Conservation (phyloP, 2,329 filamentous ascomycete genomes). For the Apiospora hydei region DNA sequence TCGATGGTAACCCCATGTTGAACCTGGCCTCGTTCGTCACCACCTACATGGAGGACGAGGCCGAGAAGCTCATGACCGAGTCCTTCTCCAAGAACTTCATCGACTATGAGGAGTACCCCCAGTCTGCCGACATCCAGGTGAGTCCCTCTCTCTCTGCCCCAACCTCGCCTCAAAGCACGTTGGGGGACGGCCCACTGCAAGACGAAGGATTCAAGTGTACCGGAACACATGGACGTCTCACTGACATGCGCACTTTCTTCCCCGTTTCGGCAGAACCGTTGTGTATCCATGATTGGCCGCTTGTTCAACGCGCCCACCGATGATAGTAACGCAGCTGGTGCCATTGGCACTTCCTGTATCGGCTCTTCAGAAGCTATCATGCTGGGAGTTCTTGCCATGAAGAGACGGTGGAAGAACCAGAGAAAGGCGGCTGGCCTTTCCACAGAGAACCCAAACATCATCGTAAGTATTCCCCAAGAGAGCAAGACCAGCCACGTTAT, state of each 20-base stretch:
- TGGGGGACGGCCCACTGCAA: neutral
- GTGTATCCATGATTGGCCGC: constrained; percentile 87
- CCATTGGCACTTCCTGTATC: constrained; percentile 87
- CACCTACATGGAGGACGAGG: constrained; percentile 97
- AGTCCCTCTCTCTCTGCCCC: neutral
- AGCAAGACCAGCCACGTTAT: neutral
- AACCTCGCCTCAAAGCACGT: neutral
- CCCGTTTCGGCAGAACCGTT: constrained; percentile 67
- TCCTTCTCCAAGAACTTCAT: constrained; percentile 96
- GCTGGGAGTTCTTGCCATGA: constrained; percentile 88
- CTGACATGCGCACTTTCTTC: constrained; percentile 1
- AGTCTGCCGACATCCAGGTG: constrained; percentile 78
- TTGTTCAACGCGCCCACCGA: constrained; percentile 81
- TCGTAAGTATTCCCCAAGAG: constrained; percentile 47
- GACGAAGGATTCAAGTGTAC: neutral
- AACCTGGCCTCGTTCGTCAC: constrained; percentile 92
- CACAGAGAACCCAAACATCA: constrained; percentile 81
- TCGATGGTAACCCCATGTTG: constrained; percentile 91
- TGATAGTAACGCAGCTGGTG: constrained; percentile 60
- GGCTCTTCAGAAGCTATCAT: constrained; percentile 91
- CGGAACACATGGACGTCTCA: neutral
- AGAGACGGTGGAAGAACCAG: constrained; percentile 91
- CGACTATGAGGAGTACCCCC: constrained; percentile 85
- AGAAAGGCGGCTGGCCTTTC: constrained; percentile 84
- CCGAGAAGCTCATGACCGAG: constrained; percentile 93